phyloP scores from a whole-genome alignment of 805 yeast species.

The Candida boidinii region DNA sequence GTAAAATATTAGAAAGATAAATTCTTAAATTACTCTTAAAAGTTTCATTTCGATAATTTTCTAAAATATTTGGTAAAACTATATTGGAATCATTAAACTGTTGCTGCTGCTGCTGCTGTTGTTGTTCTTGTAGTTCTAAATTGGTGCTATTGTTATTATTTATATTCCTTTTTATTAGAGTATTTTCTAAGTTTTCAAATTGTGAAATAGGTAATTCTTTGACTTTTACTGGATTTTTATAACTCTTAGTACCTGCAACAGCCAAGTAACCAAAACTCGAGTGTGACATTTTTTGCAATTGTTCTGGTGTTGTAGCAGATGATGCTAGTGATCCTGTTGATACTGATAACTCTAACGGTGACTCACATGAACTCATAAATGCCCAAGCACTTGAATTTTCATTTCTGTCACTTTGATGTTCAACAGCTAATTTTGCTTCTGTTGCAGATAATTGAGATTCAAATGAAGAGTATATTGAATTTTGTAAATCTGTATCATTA shows the following conservation, averaged over 20 bases:
- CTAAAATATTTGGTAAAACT: conserved; percentile 18
- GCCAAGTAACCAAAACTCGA: conserved; percentile 21
- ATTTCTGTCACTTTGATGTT: conserved; percentile 10
- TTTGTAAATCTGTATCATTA: conserved; percentile 2
- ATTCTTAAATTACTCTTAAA: conserved; percentile 18
- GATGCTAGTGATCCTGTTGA: no score
- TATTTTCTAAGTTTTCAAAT: conserved; percentile 19
- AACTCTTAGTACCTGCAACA: conserved; percentile 21
- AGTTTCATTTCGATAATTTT: conserved; percentile 19
- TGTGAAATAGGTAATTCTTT: conserved; percentile 19
- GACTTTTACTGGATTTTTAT: conserved; percentile 17
- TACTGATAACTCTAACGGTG: no score
- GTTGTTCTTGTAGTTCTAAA: not conserved
- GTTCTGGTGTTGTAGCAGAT: no score
- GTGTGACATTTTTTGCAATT: no score
- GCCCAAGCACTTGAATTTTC: conserved; percentile 23
- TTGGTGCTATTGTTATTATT: not conserved
- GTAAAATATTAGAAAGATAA: conserved; percentile 11
- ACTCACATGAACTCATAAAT: conserved; percentile 7
- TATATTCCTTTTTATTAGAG: conserved; percentile 1
- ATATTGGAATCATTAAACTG: conserved; percentile 3
- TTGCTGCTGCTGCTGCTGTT: not conserved
- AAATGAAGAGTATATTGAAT: conserved; percentile 10
- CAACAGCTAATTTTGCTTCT: conserved; percentile 16
- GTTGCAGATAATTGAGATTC: conserved; percentile 14